Evolutionary conservation across 2,329 filamentous ascomycete genomes (phyloP).

Genomic region (Beauveria bassiana): DNA sequence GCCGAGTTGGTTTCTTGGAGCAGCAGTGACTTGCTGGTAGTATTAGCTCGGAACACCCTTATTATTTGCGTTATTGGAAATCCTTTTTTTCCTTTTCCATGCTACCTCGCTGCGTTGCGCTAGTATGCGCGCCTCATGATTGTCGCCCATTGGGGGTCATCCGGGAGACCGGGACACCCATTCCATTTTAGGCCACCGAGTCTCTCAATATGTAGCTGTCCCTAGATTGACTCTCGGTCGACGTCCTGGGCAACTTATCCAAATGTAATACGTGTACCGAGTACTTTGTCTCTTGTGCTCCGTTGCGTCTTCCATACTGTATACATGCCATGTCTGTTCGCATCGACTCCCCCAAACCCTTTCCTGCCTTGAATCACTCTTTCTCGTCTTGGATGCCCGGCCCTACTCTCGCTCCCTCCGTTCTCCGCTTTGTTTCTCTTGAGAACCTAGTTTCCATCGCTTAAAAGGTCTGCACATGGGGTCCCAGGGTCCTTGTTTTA

Average conservation of each 20-base stretch:
- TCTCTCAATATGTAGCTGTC: not conserved
- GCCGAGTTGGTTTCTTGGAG: too few relatives aligned
- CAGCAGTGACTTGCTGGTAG: too few relatives aligned
- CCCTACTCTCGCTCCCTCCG: not conserved
- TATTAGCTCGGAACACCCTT: not conserved
- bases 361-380: not conserved
- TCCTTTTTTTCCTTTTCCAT: not conserved
- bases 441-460: not conserved
- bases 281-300: not conserved
- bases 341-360: not conserved
- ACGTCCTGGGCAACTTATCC: not conserved
- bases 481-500: not conserved
- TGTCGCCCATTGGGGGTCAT: not conserved
- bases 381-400: not conserved
- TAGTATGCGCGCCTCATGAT: not conserved
- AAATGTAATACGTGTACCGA: not conserved
- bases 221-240: conserved; percentile 2
- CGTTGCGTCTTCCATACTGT: not conserved
- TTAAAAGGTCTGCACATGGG: not conserved
- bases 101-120: not conserved
- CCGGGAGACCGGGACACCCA: not conserved
- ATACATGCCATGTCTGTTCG: not conserved
- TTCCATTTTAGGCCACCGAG: conserved; percentile 7
- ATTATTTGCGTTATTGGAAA: not conserved
- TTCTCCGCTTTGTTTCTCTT: not conserved